These are phyloP conservation scores for Chamaenerion angustifolium DNA, from an alignment of 345 rosid species.

Conservation along the genomic window DNA sequence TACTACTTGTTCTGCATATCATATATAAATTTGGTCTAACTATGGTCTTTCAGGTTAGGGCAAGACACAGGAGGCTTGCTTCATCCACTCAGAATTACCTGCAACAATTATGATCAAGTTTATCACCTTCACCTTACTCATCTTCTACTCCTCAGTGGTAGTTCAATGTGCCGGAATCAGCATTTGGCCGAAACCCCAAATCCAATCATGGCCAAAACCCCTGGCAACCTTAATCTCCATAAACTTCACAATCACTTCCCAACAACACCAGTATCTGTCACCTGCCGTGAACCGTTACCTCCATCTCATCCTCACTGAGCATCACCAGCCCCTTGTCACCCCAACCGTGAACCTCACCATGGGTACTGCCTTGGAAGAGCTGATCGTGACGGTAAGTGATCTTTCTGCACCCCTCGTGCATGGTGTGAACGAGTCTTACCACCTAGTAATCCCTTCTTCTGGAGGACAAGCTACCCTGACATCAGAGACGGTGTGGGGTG, in stretches of 20 bases:
- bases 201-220: constrained; percentile 43
- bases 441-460: constrained; percentile 31
- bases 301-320: constrained; percentile 30
- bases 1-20: no score
- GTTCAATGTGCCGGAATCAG: constrained; percentile 13
- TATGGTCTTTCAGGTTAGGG: no score
- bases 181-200: constrained; percentile 70
- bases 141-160: neutral
- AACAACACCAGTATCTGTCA: constrained; percentile 34
- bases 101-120: no score
- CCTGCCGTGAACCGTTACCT: constrained; percentile 39
- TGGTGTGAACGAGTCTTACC: neutral
- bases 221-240: constrained; percentile 32
- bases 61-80: no score
- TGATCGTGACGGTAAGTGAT: constrained; percentile 4
- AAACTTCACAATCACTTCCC: constrained; percentile 34
- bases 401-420: no score
- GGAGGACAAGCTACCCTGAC: constrained; percentile 19
- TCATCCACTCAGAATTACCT: no score
- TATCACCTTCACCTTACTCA: no score
- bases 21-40: no score
- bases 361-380: constrained; percentile 22
- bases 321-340: constrained; percentile 27
- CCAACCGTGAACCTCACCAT: constrained; percentile 24
- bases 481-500: constrained; percentile 66